A percentile compares a stretch with the other conserved stretches of the same genome.
Conservation (phyloP, 1,284 basidiomycete species). For the Trichosporon sp. region DNA sequence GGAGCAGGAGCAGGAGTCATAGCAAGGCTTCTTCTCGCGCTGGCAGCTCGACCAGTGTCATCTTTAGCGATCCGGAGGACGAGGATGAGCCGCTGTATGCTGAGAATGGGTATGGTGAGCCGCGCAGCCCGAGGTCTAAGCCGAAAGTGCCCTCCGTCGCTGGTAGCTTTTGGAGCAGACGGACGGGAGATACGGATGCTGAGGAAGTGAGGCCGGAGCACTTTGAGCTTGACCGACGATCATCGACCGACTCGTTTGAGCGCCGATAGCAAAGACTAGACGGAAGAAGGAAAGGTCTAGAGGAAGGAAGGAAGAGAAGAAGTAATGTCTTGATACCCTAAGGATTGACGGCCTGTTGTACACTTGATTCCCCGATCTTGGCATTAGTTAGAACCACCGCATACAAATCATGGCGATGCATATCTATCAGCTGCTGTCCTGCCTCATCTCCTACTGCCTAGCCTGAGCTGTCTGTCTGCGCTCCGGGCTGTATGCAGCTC, state of each 20-base stretch:
- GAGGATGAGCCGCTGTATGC: neutral
- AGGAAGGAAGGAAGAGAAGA: too few species aligned
- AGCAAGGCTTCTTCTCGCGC: neutral
- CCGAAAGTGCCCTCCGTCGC: neutral
- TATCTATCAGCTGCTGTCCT: too few species aligned
- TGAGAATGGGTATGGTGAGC: neutral
- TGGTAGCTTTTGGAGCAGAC: neutral
- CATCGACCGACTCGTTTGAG: neutral
- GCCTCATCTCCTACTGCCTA: too few species aligned
- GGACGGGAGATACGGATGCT: neutral
- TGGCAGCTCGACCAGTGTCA: slow-evolving; percentile 4
- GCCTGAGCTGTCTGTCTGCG: neutral
- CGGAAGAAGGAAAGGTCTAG: too few species aligned
- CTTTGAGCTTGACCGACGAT: neutral
- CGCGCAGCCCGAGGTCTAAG: neutral
- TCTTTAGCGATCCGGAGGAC: neutral
- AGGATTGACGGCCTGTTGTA: too few species aligned
- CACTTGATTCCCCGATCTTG: too few species aligned
- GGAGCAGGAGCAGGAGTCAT: neutral
- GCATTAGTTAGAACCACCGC: too few species aligned
- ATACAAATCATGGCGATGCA: too few species aligned
- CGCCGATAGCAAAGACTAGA: neutral
- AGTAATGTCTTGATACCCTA: too few species aligned
- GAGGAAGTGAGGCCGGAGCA: neutral
- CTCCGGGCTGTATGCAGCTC: neutral